Percentiles rank a stretch among this genome's conserved stretches.
Evolutionary conservation across 2,329 filamentous ascomycete species (phyloP).

Genomic region (Colletotrichum magnum): DNA sequence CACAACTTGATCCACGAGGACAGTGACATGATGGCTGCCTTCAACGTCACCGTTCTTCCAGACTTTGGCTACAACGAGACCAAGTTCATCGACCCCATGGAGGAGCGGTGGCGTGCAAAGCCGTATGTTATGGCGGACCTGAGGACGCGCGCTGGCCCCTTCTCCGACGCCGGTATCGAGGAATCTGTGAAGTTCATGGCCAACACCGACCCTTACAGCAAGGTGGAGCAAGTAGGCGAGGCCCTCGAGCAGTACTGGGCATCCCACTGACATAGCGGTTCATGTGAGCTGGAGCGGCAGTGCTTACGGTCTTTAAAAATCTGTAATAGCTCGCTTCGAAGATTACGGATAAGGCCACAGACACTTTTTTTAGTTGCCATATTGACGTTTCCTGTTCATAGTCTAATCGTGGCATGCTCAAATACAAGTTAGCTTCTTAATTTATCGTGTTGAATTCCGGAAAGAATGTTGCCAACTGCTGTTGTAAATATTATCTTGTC

Average conservation of each 20-base stretch:
- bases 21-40: constrained; percentile 61
- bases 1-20: constrained; percentile 62
- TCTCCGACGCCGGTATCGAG: constrained; percentile 15
- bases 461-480: too few relatives aligned
- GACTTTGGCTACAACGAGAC: constrained; percentile 45
- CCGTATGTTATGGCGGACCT: constrained; percentile 20
- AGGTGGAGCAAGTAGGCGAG: constrained; percentile 14
- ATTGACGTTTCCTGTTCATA: too few relatives aligned
- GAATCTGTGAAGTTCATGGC: constrained; percentile 18
- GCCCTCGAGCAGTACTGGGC: constrained; percentile 26
- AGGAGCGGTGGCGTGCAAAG: constrained; percentile 24
- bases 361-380: too few relatives aligned
- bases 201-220: constrained; percentile 21
- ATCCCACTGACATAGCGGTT: neutral
- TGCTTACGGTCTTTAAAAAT: too few relatives aligned
- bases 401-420: too few relatives aligned
- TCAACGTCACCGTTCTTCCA: constrained; percentile 57
- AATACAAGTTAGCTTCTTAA: too few relatives aligned
- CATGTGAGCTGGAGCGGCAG: too few relatives aligned
- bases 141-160: constrained; percentile 16
- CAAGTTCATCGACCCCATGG: constrained; percentile 31
- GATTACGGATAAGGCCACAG: too few relatives aligned
- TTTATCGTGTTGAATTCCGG: too few relatives aligned
- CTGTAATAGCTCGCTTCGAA: too few relatives aligned
- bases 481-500: too few relatives aligned